Evolutionary conservation across 148 eudicot genomes (phyloP).

Genomic region (Rhododendron simsii): DNA sequence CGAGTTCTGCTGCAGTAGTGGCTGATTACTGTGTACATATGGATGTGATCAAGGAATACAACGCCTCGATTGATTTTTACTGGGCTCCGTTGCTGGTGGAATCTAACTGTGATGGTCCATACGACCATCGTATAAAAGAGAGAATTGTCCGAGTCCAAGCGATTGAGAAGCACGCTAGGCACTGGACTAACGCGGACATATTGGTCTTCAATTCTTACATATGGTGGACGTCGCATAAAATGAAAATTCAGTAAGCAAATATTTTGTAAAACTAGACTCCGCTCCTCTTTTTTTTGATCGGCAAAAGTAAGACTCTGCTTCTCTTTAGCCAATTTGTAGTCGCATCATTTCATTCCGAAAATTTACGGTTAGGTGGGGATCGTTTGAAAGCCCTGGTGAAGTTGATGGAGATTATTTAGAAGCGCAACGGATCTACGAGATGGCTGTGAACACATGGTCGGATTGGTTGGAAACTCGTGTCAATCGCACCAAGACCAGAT

Average conservation of each 20-base stretch:
- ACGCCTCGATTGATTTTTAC: constrained; percentile 13
- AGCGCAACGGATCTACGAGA: constrained; percentile 12
- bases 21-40: too few relatives aligned
- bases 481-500: constrained; percentile 12
- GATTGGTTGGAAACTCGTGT: constrained; percentile 27
- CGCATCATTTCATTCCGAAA: background rate
- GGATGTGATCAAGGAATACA: constrained; percentile 14
- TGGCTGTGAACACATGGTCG: constrained; percentile 25
- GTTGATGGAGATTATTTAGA: constrained; percentile 11
- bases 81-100: constrained; percentile 17
- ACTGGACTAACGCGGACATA: constrained; percentile 14
- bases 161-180: constrained; percentile 14
- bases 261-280: background rate
- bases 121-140: constrained; percentile 4
- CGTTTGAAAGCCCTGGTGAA: constrained; percentile 16
- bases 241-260: constrained; percentile 20
- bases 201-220: constrained; percentile 19
- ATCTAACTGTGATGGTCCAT: constrained; percentile 16
- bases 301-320: background rate
- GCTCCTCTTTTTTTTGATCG: too few relatives aligned
- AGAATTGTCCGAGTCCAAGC: constrained; percentile 9
- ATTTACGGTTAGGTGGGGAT: constrained; percentile 23
- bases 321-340: background rate
- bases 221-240: constrained; percentile 21
- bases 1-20: background rate